phyloP scores from a whole-genome alignment of 805 yeast genomes.

The Wickerhamiella hasegawae region DNA sequence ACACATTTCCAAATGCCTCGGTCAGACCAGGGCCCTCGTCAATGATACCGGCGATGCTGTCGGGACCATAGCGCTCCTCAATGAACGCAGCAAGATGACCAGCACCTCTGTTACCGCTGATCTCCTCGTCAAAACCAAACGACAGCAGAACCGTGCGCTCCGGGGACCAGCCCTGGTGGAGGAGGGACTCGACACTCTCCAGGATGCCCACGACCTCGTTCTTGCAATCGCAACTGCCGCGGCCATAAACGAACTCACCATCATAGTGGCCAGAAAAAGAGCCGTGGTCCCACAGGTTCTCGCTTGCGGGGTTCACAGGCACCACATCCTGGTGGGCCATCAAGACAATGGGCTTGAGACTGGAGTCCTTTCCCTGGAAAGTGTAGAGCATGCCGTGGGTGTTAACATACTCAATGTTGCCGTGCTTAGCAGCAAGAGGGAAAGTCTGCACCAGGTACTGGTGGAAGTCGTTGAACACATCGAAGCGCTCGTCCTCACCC shows the following conservation, averaged over 20 bases:
- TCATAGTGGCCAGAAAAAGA: conserved; percentile 56
- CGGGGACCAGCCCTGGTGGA: conserved; percentile 35
- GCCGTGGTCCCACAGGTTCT: conserved; percentile 40
- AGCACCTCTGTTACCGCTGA: conserved; percentile 52
- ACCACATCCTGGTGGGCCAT: conserved; percentile 69
- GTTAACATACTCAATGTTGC: conserved; percentile 37
- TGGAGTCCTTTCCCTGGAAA: conserved; percentile 37
- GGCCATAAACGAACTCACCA: conserved; percentile 46
- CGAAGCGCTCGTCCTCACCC: conserved; percentile 36
- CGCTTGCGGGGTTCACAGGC: conserved; percentile 42
- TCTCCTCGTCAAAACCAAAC: conserved; percentile 67
- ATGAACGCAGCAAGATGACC: conserved; percentile 30
- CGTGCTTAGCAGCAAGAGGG: conserved; percentile 33
- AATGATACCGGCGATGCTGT: conserved; percentile 43
- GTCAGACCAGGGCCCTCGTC: conserved; percentile 48
- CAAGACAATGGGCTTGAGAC: conserved; percentile 46
- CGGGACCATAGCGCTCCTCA: conserved; percentile 38
- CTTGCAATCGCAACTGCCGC: conserved; percentile 64
- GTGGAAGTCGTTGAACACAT: conserved; percentile 33
- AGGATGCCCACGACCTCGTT: conserved; percentile 40
- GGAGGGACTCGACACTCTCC: conserved; percentile 42
- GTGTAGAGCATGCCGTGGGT: conserved; percentile 43
- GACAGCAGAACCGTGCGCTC: conserved; percentile 42
- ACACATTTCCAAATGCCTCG: conserved; percentile 24
- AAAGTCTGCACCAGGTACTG: conserved; percentile 36